Base-by-base conservation (phyloP, 148 eudicot species). In the Beta vulgaris region DNA sequence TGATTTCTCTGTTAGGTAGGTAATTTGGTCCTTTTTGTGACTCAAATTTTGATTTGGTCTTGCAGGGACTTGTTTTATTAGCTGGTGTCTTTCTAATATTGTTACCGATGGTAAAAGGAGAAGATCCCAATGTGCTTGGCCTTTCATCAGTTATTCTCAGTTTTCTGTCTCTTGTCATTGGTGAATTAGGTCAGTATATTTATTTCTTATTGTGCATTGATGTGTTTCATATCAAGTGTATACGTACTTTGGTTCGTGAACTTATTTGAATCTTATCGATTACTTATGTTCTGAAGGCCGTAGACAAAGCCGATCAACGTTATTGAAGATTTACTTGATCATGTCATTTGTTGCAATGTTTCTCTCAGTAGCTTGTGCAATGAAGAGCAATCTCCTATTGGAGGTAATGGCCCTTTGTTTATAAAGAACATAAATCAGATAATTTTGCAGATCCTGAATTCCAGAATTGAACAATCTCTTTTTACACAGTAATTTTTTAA, bases 251-350 rank as follows among this genome's bases (percentile, higher is more conserved):
- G 26, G 18, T n/a, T 57, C 32, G 54, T 14, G 1, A 14, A 66
- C 76, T 58, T 65, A 29, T 54, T 26, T 25, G 57, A 74, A 48
- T 25, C 74, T n/a, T 69, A 43, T 57, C 69, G 23, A 26, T 16
- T 68, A 48, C 53, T 72, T 15, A 74, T 80, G 54, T 68, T 25
- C 63, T 84, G 70, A 76, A 91, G 96, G 96, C 57, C 86, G 90
- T 66, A 88, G 84, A 71, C 85, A 77, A 59, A 91, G 96, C 82
- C 80, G 82, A 46, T 72, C 74, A 48, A 75, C 73, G 74, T 73
- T 84, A 49, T 88, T 88, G 88, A 90, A 76, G 84, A 76, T 80
- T 63, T 87, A 88, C 82, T 77, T 91, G 73, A 35, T 88, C 69
- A 66, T 80, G 32, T 87, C 92, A 29, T 73, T 83, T 31, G 60